Conservation (phyloP, 2,329 filamentous ascomycete species). For the Monilinia fructigena region DNA sequence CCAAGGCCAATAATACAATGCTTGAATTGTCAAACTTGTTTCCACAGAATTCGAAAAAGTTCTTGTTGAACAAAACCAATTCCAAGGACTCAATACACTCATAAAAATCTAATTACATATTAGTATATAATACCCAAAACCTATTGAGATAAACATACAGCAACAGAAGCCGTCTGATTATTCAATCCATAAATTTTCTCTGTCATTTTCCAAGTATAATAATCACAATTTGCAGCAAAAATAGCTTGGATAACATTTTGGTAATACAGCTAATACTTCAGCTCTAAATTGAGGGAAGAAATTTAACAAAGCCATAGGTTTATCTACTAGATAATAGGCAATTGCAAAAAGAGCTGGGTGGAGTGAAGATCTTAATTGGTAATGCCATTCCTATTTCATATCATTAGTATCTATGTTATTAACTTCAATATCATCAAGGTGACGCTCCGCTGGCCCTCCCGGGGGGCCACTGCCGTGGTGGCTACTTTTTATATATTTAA, state of each 20-base stretch:
- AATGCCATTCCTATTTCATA: conserved; percentile 76
- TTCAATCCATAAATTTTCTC: conserved; percentile 67
- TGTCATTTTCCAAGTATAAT: conserved; percentile 83
- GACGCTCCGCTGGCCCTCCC: conserved; percentile 17
- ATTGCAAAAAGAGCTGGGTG: conserved; percentile 85
- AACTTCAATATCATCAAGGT: background rate
- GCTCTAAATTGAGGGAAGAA: conserved; percentile 57
- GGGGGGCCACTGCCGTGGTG: conserved; percentile 15
- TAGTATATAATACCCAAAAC: conserved; percentile 6
- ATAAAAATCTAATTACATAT: conserved; percentile 58
- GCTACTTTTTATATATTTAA: background rate
- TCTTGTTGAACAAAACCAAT: conserved; percentile 91
- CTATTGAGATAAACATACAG: conserved; percentile 50
- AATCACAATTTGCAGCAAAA: conserved; percentile 77
- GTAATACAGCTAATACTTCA: conserved; percentile 67
- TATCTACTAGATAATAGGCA: conserved; percentile 64
- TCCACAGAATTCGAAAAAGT: conserved; percentile 95
- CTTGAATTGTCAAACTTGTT: conserved; percentile 78
- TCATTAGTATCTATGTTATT: conserved; percentile 22
- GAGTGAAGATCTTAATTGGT: conserved; percentile 82
- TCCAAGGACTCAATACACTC: conserved; percentile 79
- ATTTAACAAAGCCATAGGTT: conserved; percentile 54
- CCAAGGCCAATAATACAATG: conserved; percentile 87
- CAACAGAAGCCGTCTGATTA: conserved; percentile 63
- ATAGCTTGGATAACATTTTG: conserved; percentile 74